A percentile compares a stretch with the other conserved stretches of the same genome.
Conservation (phyloP, 306 rosid genomes). For the Astragalus glycyphyllos region DNA sequence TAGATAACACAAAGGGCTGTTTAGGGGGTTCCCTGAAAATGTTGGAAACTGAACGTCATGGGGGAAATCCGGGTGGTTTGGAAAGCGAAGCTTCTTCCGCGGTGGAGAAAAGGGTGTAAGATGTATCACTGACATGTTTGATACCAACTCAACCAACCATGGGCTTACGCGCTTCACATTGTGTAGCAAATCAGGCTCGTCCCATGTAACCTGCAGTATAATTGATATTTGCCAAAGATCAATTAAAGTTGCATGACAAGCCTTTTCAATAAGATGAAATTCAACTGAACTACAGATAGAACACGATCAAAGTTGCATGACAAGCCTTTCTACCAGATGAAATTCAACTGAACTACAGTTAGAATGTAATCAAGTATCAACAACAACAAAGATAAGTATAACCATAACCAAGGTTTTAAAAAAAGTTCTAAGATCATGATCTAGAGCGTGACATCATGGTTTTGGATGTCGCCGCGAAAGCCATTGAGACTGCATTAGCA, state of each 20-base stretch:
- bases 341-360: slow-evolving; percentile 1
- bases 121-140: slow-evolving; percentile 72
- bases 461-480: too few relatives aligned
- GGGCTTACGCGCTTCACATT: slow-evolving; percentile 98
- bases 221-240: not conserved
- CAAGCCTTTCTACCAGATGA: not conserved
- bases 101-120: slow-evolving; percentile 77
- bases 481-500: too few relatives aligned
- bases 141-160: slow-evolving; percentile 89
- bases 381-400: too few relatives aligned
- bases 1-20: slow-evolving; percentile 81
- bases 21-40: slow-evolving; percentile 75
- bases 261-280: not conserved
- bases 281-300: not conserved
- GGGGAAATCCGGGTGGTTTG: slow-evolving; percentile 64
- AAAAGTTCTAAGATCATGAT: too few relatives aligned
- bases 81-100: slow-evolving; percentile 83
- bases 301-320: slow-evolving; percentile 27
- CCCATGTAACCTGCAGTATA: slow-evolving; percentile 84
- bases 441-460: too few relatives aligned
- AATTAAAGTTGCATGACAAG: slow-evolving; percentile 28
- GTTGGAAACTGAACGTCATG: slow-evolving; percentile 68
- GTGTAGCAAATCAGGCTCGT: slow-evolving; percentile 97
- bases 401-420: too few relatives aligned
- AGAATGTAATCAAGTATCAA: slow-evolving; percentile 3